These are phyloP conservation scores for Babesia sp. DNA, from an alignment of 169 alveolate species.

Conservation along the genomic window DNA sequence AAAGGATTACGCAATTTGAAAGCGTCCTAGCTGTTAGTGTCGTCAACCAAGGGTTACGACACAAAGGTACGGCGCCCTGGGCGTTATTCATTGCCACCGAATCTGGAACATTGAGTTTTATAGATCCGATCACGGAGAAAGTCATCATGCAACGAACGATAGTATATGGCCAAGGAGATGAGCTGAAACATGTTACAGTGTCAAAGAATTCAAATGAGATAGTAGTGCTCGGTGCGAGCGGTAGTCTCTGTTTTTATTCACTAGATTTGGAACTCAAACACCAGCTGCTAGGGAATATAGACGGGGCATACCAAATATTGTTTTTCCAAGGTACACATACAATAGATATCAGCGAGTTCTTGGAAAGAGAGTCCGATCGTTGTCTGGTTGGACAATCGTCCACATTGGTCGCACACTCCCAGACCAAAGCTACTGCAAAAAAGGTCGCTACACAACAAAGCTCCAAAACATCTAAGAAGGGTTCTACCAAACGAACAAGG, in stretches of 20 bases:
- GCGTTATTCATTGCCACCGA: conserved; percentile 44
- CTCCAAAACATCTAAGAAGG: not conserved
- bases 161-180: conserved; percentile 51
- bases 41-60: conserved; percentile 8
- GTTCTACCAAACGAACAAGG: no score
- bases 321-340: not conserved
- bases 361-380: not conserved
- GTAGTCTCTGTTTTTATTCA: conserved; percentile 30
- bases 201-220: conserved; percentile 12
- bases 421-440: not conserved
- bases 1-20: conserved; percentile 45
- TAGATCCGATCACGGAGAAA: conserved; percentile 53
- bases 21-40: conserved; percentile 23
- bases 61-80: conserved; percentile 44
- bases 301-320: conserved; percentile 40
- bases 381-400: no score
- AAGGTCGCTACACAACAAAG: not conserved
- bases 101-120: conserved; percentile 34
- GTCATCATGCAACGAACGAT: not conserved
- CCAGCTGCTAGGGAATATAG: conserved; percentile 39
- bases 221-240: conserved; percentile 29
- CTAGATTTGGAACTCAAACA: conserved; percentile 22
- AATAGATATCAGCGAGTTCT: not conserved
- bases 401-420: not conserved
- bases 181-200: not conserved